Conservation (phyloP, 164 flowering plant species). For the Akebia trifoliata region DNA sequence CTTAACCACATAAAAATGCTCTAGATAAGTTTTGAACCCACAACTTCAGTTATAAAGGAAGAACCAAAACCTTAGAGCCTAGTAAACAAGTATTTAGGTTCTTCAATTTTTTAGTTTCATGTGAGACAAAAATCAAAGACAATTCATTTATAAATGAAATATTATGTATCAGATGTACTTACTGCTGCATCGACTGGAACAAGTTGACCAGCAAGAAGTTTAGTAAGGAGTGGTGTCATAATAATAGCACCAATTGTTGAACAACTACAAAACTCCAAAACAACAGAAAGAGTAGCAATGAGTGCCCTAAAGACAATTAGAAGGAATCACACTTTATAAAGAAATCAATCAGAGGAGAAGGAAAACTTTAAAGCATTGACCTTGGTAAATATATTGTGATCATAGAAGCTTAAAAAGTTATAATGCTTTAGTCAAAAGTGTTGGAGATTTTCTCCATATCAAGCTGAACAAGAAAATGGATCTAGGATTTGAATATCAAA, state of each 20-base stretch:
- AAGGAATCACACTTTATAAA: too few relatives aligned
- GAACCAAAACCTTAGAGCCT: not conserved
- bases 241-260: constrained; percentile 95
- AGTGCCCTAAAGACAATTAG: too few relatives aligned
- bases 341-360: too few relatives aligned
- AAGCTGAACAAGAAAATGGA: too few relatives aligned
- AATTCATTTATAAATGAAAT: not conserved
- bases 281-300: not conserved
- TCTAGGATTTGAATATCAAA: too few relatives aligned
- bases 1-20: too few relatives aligned
- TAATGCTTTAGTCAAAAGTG: too few relatives aligned
- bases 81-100: not conserved
- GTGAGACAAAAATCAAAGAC: not conserved
- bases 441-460: too few relatives aligned
- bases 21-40: too few relatives aligned
- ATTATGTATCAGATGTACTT: constrained; percentile 21
- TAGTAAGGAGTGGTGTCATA: constrained; percentile 96
- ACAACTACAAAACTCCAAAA: constrained; percentile 45
- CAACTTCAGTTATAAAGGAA: too few relatives aligned
- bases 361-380: not conserved
- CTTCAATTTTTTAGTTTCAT: not conserved
- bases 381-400: not conserved
- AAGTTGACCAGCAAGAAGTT: constrained; percentile 95
- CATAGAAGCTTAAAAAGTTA: not conserved
- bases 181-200: constrained; percentile 99